Percentiles rank a stretch among this genome's conserved stretches.
These are phyloP conservation scores for Aspergillus carbonarius DNA, from an alignment of 2,329 filamentous ascomycete genomes.

Conservation along the genomic window DNA sequence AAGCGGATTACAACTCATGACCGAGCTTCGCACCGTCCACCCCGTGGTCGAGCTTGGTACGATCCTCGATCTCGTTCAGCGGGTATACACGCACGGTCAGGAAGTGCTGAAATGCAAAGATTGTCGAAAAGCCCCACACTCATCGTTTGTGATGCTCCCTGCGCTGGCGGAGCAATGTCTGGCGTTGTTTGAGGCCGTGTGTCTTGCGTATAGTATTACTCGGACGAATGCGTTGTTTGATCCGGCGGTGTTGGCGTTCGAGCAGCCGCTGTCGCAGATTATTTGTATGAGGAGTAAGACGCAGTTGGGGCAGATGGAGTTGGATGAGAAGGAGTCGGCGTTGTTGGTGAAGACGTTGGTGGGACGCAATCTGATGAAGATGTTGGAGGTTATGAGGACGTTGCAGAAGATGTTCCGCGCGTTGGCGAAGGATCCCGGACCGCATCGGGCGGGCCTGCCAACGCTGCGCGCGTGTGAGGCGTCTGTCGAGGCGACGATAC, in stretches of 20 bases:
- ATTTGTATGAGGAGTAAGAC: constrained; percentile 29
- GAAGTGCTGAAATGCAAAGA: constrained; percentile 23
- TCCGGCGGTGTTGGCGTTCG: constrained; percentile 20
- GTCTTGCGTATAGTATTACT: constrained; percentile 26
- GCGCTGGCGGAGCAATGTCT: constrained; percentile 38
- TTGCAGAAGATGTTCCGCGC: constrained; percentile 16
- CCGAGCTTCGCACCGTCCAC: constrained; percentile 24
- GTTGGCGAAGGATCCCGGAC: constrained; percentile 15
- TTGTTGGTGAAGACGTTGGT: constrained; percentile 26
- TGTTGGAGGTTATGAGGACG: constrained; percentile 24
- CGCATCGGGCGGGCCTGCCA: constrained; percentile 4
- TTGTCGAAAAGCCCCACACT: constrained; percentile 20
- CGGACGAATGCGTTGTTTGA: constrained; percentile 25
- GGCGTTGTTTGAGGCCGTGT: constrained; percentile 27
- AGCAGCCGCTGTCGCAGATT: constrained; percentile 22
- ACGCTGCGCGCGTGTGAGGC: constrained; percentile 21
- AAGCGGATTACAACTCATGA: constrained; percentile 22
- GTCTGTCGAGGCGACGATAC: constrained; percentile 23
- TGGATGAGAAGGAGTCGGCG: constrained; percentile 25
- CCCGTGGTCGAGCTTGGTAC: constrained; percentile 29
- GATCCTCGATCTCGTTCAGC: constrained; percentile 23
- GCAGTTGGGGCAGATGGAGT: constrained; percentile 26
- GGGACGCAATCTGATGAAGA: constrained; percentile 19
- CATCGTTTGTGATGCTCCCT: constrained; percentile 39
- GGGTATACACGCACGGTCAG: constrained; percentile 23